Conservation (phyloP, 2,329 filamentous ascomycete genomes). For the Colletotrichum orbiculare region DNA sequence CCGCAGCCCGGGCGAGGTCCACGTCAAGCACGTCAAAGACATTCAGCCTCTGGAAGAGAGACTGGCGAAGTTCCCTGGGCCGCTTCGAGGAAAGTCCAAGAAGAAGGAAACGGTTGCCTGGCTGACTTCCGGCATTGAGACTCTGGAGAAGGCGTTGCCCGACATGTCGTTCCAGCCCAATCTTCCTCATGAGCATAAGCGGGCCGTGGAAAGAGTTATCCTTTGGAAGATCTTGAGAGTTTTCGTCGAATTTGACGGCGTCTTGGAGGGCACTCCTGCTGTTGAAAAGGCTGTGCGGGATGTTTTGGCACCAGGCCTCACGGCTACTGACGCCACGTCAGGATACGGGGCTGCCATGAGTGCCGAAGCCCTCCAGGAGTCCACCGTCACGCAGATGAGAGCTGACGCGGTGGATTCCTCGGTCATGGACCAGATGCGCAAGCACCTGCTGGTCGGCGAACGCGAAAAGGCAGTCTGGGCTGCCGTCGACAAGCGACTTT, state of each 20-base stretch:
- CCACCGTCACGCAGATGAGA: slow-evolving; percentile 52
- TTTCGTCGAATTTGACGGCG: slow-evolving; percentile 88
- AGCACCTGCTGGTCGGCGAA: slow-evolving; percentile 80
- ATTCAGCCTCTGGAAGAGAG: slow-evolving; percentile 77
- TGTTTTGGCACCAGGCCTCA: slow-evolving; percentile 73
- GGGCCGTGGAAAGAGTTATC: slow-evolving; percentile 81
- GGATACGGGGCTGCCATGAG: slow-evolving; percentile 39
- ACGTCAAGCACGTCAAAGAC: slow-evolving; percentile 79
- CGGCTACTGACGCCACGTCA: slow-evolving; percentile 41
- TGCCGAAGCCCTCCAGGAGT: slow-evolving; percentile 41
- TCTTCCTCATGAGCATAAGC: slow-evolving; percentile 72
- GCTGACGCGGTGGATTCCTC: slow-evolving; percentile 77
- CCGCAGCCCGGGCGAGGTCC: slow-evolving; percentile 84
- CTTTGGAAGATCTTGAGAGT: slow-evolving; percentile 88
- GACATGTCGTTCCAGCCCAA: slow-evolving; percentile 59
- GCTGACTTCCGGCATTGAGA: slow-evolving; percentile 81
- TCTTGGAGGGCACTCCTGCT: slow-evolving; percentile 76
- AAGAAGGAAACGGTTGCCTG: slow-evolving; percentile 93
- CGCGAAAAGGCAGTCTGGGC: slow-evolving; percentile 93
- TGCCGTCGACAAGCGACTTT: slow-evolving; percentile 91
- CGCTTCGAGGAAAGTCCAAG: slow-evolving; percentile 88
- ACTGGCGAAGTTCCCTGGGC: slow-evolving; percentile 86
- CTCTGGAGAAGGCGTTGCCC: slow-evolving; percentile 71
- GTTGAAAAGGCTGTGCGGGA: slow-evolving; percentile 81
- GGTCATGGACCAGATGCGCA: slow-evolving; percentile 78